These are phyloP conservation scores for Solanum tarijense DNA, from an alignment of 257 asterid genomes.

Conservation along the genomic window DNA sequence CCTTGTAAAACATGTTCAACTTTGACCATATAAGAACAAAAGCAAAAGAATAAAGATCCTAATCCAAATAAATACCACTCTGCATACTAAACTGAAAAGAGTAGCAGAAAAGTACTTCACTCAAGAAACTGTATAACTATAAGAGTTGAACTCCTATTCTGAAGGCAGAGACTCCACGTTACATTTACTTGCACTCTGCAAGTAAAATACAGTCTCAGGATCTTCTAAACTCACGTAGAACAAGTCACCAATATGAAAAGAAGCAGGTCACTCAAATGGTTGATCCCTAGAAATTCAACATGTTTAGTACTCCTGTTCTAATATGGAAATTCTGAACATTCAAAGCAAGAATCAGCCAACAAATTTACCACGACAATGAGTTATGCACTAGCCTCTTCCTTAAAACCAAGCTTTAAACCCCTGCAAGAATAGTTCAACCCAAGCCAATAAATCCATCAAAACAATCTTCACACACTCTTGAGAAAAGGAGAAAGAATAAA, in stretches of 20 bases:
- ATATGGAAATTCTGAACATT: neutral
- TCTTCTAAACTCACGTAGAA: neutral
- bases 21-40: neutral
- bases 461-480: neutral
- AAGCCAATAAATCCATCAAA: neutral
- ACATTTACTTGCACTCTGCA: neutral
- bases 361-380: neutral
- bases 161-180: neutral
- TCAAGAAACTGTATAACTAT: neutral
- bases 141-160: neutral
- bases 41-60: neutral
- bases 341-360: neutral
- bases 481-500: neutral
- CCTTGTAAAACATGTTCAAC: neutral
- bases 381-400: neutral
- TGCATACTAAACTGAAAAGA: neutral
- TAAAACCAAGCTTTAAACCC: neutral
- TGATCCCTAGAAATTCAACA: neutral
- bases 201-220: neutral
- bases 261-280: neutral
- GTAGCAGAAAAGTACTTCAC: neutral
- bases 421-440: conserved; percentile 1
- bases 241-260: neutral
- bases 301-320: neutral
- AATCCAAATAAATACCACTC: neutral